These are phyloP conservation scores for Medicago arabica DNA, from an alignment of 306 rosid species.

Conservation along the genomic window DNA sequence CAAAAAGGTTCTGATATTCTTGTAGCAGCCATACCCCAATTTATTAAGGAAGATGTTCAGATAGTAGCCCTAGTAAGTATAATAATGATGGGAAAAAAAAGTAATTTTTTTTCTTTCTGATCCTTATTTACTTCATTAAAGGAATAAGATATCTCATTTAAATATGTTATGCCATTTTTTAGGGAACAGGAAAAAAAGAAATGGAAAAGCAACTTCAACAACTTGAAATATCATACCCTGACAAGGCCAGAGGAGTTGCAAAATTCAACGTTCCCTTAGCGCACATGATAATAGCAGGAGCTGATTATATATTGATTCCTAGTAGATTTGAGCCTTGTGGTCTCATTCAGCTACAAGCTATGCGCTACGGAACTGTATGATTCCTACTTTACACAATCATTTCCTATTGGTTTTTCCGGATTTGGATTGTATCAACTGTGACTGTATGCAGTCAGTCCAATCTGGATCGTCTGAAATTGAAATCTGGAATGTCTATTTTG, in stretches of 20 bases:
- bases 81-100: background rate
- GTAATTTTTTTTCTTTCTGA: background rate
- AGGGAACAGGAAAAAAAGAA: slow-evolving; percentile 84
- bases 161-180: slow-evolving; percentile 36
- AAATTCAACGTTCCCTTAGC: slow-evolving; percentile 82
- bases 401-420: background rate
- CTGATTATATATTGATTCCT: slow-evolving; percentile 73
- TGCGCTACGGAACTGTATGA: slow-evolving; percentile 82
- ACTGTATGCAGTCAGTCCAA: background rate
- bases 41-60: slow-evolving; percentile 67
- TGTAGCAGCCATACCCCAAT: slow-evolving; percentile 74
- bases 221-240: slow-evolving; percentile 63
- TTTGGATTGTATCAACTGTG: background rate
- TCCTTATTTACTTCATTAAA: background rate
- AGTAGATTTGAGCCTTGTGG: slow-evolving; percentile 93
- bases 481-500: background rate
- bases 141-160: slow-evolving; percentile 24
- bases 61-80: slow-evolving; percentile 80
- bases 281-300: slow-evolving; percentile 82
- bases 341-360: slow-evolving; percentile 84
- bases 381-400: slow-evolving; percentile 12
- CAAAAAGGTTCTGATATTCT: slow-evolving; percentile 98
- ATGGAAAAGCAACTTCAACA: slow-evolving; percentile 82
- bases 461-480: background rate
- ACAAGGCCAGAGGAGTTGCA: slow-evolving; percentile 77